Base-by-base conservation (phyloP, 1,284 basidiomycete species). In the Austroboletus niveus region DNA sequence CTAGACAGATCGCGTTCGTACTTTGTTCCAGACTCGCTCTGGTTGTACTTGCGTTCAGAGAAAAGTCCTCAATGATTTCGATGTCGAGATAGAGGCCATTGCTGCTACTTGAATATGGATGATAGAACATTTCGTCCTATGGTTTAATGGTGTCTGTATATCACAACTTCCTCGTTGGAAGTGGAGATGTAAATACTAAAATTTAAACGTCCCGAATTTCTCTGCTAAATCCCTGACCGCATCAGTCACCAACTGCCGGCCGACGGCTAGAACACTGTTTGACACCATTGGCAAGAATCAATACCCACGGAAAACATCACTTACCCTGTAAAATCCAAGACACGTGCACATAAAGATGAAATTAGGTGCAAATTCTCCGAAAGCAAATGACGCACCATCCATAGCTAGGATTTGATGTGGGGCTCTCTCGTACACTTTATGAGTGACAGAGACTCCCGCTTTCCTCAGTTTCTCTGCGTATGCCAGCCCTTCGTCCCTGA, bases 11-110 rank as follows among this genome's bases (percentile, higher is more conserved):
- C 27, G 35, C 42, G 22, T 36, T 41, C 38, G 8, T 48, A 80
- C 76, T 57, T 81, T 24, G 63, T 82, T 24, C 80, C 80, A 0
- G 72, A 62, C 80, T n/a, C 90, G 92, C 72, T 90, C 89, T 14
- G 84, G 89, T 4, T 75, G 89, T 56, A 89, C 86, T 8, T 90
- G 87, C 65, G 87, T 90, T 59, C 86, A 88, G 73, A 89, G 88
- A 20, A 82, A 82, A 59, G 75, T 92, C 34, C 89, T 89, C 9
- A 77, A 79, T 61, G 87, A 89, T 60, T 89, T 91, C 7, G 78
- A 87, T 54, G 78, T 91, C 45, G 90, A 93, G 73, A 84, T 92
- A 54, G 88, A 91, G 72, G 84, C 80, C 47, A 85, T 89, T 57
- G 82, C 85, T 8, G 64, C 75, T 17, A 57, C 60, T 51, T 76